These are phyloP conservation scores for Fusarium sp. DNA, from an alignment of 2,329 filamentous ascomycete genomes.

Conservation along the genomic window DNA sequence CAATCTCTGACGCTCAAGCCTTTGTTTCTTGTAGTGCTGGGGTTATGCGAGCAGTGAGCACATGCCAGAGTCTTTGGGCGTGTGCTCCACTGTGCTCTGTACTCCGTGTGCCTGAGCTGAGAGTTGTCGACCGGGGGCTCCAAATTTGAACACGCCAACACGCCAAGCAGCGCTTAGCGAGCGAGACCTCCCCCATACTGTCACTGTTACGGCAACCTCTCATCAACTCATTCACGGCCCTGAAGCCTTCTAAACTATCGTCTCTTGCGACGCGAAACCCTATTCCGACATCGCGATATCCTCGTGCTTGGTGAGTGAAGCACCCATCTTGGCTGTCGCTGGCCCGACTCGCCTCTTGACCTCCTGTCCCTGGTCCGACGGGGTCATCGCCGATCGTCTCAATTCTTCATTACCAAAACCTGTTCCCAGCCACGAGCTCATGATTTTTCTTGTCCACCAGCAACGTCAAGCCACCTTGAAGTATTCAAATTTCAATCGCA, in stretches of 20 bases:
- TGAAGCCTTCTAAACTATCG: constrained; percentile 33
- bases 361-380: constrained; percentile 8
- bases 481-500: constrained; percentile 16
- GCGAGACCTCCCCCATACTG: constrained; percentile 42
- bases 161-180: constrained; percentile 49
- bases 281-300: constrained; percentile 40
- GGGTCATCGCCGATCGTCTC: constrained; percentile 29
- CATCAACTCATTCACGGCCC: constrained; percentile 43
- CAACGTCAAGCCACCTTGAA: constrained; percentile 17
- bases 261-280: constrained; percentile 37
- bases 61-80: constrained; percentile 44
- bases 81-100: constrained; percentile 45
- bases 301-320: constrained; percentile 40
- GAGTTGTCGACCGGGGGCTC: constrained; percentile 35
- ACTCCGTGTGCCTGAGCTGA: constrained; percentile 36
- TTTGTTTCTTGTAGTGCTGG: constrained; percentile 32
- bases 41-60: constrained; percentile 40
- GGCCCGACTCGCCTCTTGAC: constrained; percentile 25
- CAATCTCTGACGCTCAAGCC: constrained; percentile 6
- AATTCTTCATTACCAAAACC: constrained; percentile 32
- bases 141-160: constrained; percentile 45
- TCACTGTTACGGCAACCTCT: constrained; percentile 42
- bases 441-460: constrained; percentile 32
- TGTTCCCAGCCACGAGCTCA: constrained; percentile 36
- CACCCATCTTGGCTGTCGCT: constrained; percentile 27